Percentiles rank a stretch among this genome's conserved stretches.
Evolutionary conservation across 768 basidiomycete species (phyloP).

Genomic region (Tricholoma flavovirens): DNA sequence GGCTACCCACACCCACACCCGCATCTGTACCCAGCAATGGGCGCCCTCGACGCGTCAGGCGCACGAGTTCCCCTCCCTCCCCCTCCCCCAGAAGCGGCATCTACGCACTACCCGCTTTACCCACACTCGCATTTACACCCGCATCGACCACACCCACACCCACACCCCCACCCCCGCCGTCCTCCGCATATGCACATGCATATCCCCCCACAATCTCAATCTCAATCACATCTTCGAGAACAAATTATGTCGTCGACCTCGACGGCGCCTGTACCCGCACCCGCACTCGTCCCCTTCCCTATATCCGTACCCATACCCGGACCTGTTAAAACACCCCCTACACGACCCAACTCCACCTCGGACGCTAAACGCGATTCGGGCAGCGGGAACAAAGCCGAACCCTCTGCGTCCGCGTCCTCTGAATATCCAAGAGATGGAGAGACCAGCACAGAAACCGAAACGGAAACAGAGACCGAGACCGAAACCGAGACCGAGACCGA

Average conservation of each 20-base stretch:
- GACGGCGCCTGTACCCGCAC: neutral
- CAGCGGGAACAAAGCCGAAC: too few species aligned
- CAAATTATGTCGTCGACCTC: too few species aligned
- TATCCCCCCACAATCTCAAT: too few species aligned
- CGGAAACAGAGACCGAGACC: conserved; percentile 9
- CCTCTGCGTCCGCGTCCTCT: too few species aligned
- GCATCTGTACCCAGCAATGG: conserved; percentile 34
- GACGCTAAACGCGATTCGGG: neutral
- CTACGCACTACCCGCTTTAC: neutral
- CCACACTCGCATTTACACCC: neutral
- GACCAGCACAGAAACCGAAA: too few species aligned
- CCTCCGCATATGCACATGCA: neutral
- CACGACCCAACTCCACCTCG: neutral
- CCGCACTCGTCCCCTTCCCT: too few species aligned
- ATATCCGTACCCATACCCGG: neutral
- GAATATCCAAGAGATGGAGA: too few species aligned
- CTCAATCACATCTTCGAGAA: too few species aligned
- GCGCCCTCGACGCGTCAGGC: conserved; percentile 48
- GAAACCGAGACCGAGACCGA: conserved; percentile 32
- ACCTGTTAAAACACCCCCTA: neutral
- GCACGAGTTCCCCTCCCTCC: conserved; percentile 30
- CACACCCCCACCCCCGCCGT: neutral
- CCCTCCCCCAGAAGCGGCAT: conserved; percentile 15
- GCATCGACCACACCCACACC: neutral
- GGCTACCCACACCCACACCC: neutral